Evolutionary conservation across 345 rosid genomes (phyloP), one percentile per base, ranked within the genome.

Genomic region (Lepidium aucheri): DNA sequence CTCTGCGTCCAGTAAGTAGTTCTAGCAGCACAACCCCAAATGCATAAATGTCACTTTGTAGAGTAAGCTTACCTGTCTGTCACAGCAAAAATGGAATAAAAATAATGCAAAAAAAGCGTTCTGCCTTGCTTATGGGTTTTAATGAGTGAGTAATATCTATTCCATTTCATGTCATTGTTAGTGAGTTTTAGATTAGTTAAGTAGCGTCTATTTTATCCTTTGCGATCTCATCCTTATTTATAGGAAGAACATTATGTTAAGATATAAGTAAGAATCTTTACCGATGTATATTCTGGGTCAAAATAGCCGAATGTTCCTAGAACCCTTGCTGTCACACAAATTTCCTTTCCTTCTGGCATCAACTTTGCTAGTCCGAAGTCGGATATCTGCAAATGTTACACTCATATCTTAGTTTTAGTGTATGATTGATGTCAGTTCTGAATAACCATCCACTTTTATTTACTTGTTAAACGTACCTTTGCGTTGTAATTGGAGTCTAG

Each of bases 251-350:
- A 36, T 50, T 35, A 64, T 63, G 65, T 8, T 34, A 30, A 36
- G 3, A 36, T 9, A 32, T 60, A 36, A 45, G 64, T 28, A 61
- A 50, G 56, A 49, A 57, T 58, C 78, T 8, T 44, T 82, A 93
- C 98, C 64, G 98, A 87, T 69, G 98, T 89, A 58, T 93, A 93
- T 73, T 93, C 97, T 17, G 98, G 97, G 61, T 93, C 98, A 9
- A 93, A 93, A 68, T 93, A 93, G 78, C 98, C 98, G 46, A 93
- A 93, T 20, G 98, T 93, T 59, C 98, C 98, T 3, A 93, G 90
- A 81, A 93, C 94, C 75, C 89, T 83, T 15, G 98, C 98, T 18
- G 98, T 89, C 55, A 87, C 86, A 38, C 79, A 81, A 13, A 68
- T 82, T 51, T 93, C 97, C 76, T 87, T 88, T 50, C 97, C 98